Conservation (phyloP, 192 early-diverging fungal species). For the Entomortierella chlamydospora region DNA sequence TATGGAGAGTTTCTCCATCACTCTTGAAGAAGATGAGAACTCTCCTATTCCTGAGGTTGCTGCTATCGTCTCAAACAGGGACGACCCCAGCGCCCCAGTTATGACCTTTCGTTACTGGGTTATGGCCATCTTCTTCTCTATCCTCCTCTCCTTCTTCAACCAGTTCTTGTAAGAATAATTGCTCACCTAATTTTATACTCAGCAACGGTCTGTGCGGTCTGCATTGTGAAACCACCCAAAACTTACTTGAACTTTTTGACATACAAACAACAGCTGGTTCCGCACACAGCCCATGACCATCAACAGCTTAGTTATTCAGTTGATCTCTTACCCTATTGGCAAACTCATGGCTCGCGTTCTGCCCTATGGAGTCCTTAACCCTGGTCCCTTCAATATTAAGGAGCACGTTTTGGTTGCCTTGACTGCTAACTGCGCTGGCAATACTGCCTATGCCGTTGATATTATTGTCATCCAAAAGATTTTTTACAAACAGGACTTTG, state of each 20-base stretch:
- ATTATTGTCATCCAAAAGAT: constrained; percentile 67
- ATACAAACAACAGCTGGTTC: constrained; percentile 45
- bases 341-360: constrained; percentile 54
- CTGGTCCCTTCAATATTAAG: constrained; percentile 70
- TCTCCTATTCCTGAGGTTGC: constrained; percentile 48
- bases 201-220: neutral
- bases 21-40: constrained; percentile 47
- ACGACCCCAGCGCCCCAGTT: constrained; percentile 58
- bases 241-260: no score
- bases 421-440: constrained; percentile 60
- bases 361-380: constrained; percentile 61
- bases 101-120: constrained; percentile 64
- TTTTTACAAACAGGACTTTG: constrained; percentile 67
- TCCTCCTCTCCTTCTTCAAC: constrained; percentile 40
- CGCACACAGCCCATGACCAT: constrained; percentile 31
- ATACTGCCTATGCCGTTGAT: constrained; percentile 68
- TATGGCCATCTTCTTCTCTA: constrained; percentile 54
- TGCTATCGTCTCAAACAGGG: constrained; percentile 48
- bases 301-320: constrained; percentile 45
- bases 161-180: constrained; percentile 40
- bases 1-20: constrained; percentile 22
- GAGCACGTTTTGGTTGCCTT: constrained; percentile 73
- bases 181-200: neutral
- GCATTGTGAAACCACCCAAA: neutral
- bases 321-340: constrained; percentile 47